phyloP scores from a whole-genome alignment of 140 eudicot genomes.

The Ambrosia hybrid region DNA sequence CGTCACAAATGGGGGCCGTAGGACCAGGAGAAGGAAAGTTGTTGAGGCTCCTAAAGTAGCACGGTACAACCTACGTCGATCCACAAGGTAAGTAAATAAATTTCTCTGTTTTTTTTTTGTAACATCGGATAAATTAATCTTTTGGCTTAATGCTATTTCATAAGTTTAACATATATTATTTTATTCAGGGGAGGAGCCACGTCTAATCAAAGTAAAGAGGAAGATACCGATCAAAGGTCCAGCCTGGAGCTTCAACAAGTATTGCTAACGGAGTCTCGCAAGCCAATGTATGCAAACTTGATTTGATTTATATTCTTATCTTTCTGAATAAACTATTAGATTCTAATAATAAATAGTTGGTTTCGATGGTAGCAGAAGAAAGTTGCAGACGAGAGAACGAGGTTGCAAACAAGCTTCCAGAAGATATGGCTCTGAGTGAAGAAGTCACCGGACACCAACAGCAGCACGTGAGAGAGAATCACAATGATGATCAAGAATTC shows the following conservation, averaged over 20 bases:
- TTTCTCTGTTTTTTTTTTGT: too few species aligned
- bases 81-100: slow-evolving; percentile 48
- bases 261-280: slow-evolving; percentile 38
- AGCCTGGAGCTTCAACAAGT: slow-evolving; percentile 39
- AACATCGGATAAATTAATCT: too few species aligned
- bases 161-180: background rate
- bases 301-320: background rate
- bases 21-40: slow-evolving; percentile 63
- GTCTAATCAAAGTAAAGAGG: slow-evolving; percentile 47
- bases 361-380: slow-evolving; percentile 37
- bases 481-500: slow-evolving; percentile 25
- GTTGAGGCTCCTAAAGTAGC: slow-evolving; percentile 40
- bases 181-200: slow-evolving; percentile 51
- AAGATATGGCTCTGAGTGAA: slow-evolving; percentile 54
- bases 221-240: slow-evolving; percentile 32
- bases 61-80: slow-evolving; percentile 83
- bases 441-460: slow-evolving; percentile 80
- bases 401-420: slow-evolving; percentile 29
- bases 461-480: slow-evolving; percentile 32
- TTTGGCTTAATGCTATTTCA: too few species aligned
- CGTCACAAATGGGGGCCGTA: slow-evolving; percentile 44
- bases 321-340: background rate
- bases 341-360: background rate
- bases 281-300: slow-evolving; percentile 30
- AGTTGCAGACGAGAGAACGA: slow-evolving; percentile 31